Percentiles rank a stretch among this genome's conserved stretches.
Conservation (phyloP, 345 rosid species). For the Salix exigua region DNA sequence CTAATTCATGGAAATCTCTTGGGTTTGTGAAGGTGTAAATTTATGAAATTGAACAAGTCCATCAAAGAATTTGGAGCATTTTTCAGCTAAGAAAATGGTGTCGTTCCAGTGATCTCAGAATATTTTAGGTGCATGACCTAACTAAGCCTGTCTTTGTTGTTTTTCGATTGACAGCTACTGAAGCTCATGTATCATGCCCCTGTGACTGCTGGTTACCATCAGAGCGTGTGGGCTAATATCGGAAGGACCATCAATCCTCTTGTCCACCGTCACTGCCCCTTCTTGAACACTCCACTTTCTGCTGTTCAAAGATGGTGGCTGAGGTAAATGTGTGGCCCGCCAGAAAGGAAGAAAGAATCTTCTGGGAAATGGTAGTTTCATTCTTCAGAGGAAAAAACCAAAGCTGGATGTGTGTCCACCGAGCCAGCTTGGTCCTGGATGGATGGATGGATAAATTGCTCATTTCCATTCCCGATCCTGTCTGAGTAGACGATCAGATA, state of each 20-base stretch:
- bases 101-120: background rate
- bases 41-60: background rate
- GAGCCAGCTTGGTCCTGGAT: background rate
- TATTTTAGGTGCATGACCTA: background rate
- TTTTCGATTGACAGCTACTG: slow-evolving; percentile 49
- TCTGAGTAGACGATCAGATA: background rate
- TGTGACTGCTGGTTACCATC: slow-evolving; percentile 80
- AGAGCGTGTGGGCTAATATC: slow-evolving; percentile 73
- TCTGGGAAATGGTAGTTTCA: background rate
- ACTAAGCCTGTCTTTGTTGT: background rate
- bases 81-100: too few species aligned
- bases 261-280: slow-evolving; percentile 63
- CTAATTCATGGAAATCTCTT: background rate
- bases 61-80: background rate
- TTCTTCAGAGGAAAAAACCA: background rate
- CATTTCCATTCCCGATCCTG: background rate
- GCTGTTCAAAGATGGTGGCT: slow-evolving; percentile 91
- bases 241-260: slow-evolving; percentile 65
- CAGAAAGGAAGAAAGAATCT: background rate
- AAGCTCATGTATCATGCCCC: slow-evolving; percentile 98
- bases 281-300: slow-evolving; percentile 60
- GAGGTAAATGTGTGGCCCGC: slow-evolving; percentile 34
- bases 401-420: background rate
- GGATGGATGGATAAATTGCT: background rate
- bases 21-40: background rate